Evolutionary conservation across 345 rosid genomes (phyloP).

Genomic region (Kernera saxatilis): DNA sequence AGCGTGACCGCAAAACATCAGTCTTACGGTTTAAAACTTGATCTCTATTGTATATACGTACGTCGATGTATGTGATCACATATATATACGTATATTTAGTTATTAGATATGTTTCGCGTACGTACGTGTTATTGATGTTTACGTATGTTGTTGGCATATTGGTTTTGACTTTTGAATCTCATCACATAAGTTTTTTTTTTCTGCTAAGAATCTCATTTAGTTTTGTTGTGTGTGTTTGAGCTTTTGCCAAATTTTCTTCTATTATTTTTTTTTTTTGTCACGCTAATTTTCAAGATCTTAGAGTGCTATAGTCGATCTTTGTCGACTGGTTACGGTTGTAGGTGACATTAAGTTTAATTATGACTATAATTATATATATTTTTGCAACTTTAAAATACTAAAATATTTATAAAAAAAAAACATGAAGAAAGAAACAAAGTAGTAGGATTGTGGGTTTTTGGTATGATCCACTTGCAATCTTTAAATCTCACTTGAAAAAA

Average conservation of each 20-base stretch:
- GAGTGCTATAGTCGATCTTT: neutral
- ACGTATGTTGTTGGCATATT: neutral
- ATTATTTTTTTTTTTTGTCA: neutral
- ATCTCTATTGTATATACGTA: neutral
- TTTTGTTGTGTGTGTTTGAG: neutral
- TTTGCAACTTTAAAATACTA: neutral
- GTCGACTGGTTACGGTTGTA: neutral
- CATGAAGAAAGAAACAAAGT: neutral
- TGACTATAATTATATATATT: neutral
- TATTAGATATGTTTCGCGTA: neutral
- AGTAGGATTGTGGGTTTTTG: neutral
- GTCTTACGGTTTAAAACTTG: conserved; percentile 14
- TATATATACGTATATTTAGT: neutral
- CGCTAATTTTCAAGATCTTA: neutral
- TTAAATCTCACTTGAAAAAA: too few species aligned
- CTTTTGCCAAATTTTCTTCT: neutral
- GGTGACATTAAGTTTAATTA: neutral
- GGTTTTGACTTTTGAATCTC: neutral
- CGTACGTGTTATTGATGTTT: conserved; percentile 5
- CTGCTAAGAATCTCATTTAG: neutral
- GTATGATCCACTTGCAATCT: neutral
- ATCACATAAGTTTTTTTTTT: neutral
- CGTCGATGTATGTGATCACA: neutral
- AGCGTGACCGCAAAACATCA: conserved; percentile 34
- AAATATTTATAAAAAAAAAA: neutral